Percentiles rank a stretch among this genome's conserved stretches.
These are phyloP conservation scores for Collybia sordida DNA, from an alignment of 768 basidiomycete genomes.

Conservation along the genomic window DNA sequence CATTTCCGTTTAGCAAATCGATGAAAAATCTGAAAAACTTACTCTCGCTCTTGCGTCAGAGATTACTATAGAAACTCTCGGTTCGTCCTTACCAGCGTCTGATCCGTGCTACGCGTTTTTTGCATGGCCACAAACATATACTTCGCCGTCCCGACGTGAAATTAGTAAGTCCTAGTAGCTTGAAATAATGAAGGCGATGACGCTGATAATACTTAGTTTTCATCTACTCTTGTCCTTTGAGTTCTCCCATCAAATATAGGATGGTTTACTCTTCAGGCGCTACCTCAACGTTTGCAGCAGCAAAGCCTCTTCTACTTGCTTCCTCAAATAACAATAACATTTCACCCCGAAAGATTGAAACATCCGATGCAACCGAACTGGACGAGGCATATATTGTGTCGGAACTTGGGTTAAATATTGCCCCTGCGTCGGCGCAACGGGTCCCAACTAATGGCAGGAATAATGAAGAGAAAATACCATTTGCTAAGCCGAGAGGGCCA, in stretches of 20 bases:
- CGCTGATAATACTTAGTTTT: constrained; percentile 51
- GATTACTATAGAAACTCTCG: constrained; percentile 41
- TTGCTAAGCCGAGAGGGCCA: constrained; percentile 73
- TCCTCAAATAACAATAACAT: constrained; percentile 38
- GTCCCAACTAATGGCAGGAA: constrained; percentile 5
- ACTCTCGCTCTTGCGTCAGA: constrained; percentile 40
- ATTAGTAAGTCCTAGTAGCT: constrained; percentile 47
- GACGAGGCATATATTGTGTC: constrained; percentile 59
- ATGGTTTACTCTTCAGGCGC: constrained; percentile 88
- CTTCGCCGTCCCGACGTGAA: constrained; percentile 45
- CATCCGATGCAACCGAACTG: constrained; percentile 75
- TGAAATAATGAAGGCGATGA: neutral
- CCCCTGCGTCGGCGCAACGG: neutral
- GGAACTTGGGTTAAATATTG: constrained; percentile 43
- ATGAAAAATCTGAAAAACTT: constrained; percentile 61
- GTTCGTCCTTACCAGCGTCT: constrained; percentile 47
- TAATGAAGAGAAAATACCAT: constrained; percentile 42
- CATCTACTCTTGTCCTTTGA: constrained; percentile 88
- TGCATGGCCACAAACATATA: constrained; percentile 53
- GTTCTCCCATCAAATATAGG: constrained; percentile 77
- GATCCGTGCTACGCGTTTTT: constrained; percentile 73
- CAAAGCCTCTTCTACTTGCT: constrained; percentile 49
- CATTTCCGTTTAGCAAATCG: constrained; percentile 54
- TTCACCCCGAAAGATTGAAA: constrained; percentile 72
- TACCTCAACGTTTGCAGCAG: constrained; percentile 52